These are phyloP conservation scores for Neofusicoccum laricinum DNA, from an alignment of 2,329 filamentous ascomycete species.

Conservation along the genomic window DNA sequence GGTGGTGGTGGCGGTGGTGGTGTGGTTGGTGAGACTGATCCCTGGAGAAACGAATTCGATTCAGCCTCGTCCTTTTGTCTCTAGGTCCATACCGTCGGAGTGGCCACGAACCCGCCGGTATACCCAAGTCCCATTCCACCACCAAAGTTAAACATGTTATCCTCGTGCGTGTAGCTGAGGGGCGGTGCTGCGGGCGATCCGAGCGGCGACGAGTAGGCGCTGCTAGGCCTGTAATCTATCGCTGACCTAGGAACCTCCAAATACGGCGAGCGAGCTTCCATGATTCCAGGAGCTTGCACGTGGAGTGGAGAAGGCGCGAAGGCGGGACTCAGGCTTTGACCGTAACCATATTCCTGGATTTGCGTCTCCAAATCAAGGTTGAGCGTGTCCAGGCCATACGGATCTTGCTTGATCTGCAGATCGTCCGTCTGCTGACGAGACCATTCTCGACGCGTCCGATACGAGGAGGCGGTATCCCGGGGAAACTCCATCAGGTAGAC, in stretches of 20 bases:
- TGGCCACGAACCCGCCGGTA: conserved; percentile 44
- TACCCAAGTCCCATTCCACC: conserved; percentile 35
- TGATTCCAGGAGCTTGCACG: conserved; percentile 34
- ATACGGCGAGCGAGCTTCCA: conserved; percentile 40
- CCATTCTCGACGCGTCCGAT: conserved; percentile 42
- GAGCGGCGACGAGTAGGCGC: conserved; percentile 36
- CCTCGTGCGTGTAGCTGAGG: conserved; percentile 36
- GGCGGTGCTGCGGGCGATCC: conserved; percentile 34
- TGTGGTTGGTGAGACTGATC: conserved; percentile 24
- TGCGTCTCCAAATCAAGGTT: conserved; percentile 40
- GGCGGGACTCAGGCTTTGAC: conserved; percentile 47
- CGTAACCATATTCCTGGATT: conserved; percentile 40
- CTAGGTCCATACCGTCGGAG: conserved; percentile 42
- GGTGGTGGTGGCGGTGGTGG: not conserved
- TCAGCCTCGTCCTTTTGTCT: conserved; percentile 31
- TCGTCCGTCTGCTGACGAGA: conserved; percentile 34
- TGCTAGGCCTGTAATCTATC: conserved; percentile 29
- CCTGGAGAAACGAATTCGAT: conserved; percentile 35
- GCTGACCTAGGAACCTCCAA: conserved; percentile 44
- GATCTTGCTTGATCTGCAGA: conserved; percentile 31
- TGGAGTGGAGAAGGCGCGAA: conserved; percentile 47
- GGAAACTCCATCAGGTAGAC: conserved; percentile 47
- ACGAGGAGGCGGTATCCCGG: conserved; percentile 40
- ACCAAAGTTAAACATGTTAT: conserved; percentile 40
- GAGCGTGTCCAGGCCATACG: conserved; percentile 37